Evolutionary conservation across 1,284 basidiomycete species (phyloP).

Genomic region (Vanrija sp.): DNA sequence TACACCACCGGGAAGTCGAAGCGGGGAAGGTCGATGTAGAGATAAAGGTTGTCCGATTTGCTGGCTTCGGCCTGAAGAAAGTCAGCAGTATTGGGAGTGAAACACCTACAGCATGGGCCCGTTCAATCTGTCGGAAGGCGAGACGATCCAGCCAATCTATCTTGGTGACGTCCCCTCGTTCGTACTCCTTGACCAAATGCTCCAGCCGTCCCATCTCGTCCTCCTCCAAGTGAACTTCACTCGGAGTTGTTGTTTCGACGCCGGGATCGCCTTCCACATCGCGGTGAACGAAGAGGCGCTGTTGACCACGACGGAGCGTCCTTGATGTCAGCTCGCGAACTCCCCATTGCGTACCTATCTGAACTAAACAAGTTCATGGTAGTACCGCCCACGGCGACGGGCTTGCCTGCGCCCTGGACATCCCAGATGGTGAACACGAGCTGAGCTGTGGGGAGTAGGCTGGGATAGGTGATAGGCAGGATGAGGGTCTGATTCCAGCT

Average conservation of each 20-base stretch:
- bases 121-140: constrained; percentile 88
- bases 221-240: constrained; percentile 60
- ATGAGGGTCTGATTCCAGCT: constrained; percentile 96
- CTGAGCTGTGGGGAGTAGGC: constrained; percentile 80
- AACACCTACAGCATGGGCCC: constrained; percentile 72
- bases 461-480: constrained; percentile 83
- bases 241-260: constrained; percentile 75
- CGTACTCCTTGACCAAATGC: constrained; percentile 95
- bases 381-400: constrained; percentile 78
- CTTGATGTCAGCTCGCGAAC: constrained; percentile 49
- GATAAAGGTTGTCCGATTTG: constrained; percentile 82
- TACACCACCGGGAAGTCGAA: constrained; percentile 99
- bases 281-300: constrained; percentile 79
- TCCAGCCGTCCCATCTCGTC: constrained; percentile 95
- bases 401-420: constrained; percentile 70
- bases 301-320: constrained; percentile 85
- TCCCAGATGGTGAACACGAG: constrained; percentile 94
- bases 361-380: constrained; percentile 86
- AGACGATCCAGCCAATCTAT: constrained; percentile 94
- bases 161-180: constrained; percentile 86
- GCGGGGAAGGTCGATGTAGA: constrained; percentile 93
- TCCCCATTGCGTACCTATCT: constrained; percentile 62
- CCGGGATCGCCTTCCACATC: constrained; percentile 79
- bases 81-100: neutral
- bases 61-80: constrained; percentile 67